Conservation (phyloP, 2,329 filamentous ascomycete genomes). For the Cladosporium phlei region DNA sequence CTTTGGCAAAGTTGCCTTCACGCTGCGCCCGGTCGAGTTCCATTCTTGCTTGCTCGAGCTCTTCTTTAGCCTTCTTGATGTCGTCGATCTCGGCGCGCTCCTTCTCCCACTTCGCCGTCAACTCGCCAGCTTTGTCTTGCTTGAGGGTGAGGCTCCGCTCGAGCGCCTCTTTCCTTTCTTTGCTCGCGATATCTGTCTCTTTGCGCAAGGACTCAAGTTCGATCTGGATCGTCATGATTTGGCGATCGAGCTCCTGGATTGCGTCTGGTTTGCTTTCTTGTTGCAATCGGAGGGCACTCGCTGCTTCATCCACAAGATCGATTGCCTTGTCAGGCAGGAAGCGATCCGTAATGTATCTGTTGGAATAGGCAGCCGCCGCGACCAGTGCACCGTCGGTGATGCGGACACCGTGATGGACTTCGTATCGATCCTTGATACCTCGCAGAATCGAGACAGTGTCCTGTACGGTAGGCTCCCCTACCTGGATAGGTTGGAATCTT, state of each 20-base stretch:
- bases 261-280: slow-evolving; percentile 96
- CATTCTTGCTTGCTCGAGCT: slow-evolving; percentile 78
- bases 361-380: slow-evolving; percentile 84
- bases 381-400: slow-evolving; percentile 92
- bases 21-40: slow-evolving; percentile 85
- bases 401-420: slow-evolving; percentile 91
- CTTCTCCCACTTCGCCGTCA: slow-evolving; percentile 84
- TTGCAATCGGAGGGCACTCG: slow-evolving; percentile 81
- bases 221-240: slow-evolving; percentile 96
- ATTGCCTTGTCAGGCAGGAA: slow-evolving; percentile 97
- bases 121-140: slow-evolving; percentile 67
- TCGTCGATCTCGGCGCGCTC: slow-evolving; percentile 80
- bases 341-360: slow-evolving; percentile 93
- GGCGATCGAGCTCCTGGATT: slow-evolving; percentile 85
- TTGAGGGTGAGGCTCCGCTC: slow-evolving; percentile 70
- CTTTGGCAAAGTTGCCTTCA: slow-evolving; percentile 80
- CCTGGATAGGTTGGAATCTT: slow-evolving; percentile 87
- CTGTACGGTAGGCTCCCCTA: slow-evolving; percentile 85
- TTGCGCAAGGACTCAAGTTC: slow-evolving; percentile 92
- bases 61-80: slow-evolving; percentile 80
- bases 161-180: slow-evolving; percentile 80
- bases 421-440: slow-evolving; percentile 96
- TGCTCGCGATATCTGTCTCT: slow-evolving; percentile 84
- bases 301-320: slow-evolving; percentile 92
- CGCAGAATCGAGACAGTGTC: slow-evolving; percentile 93